Conservation (phyloP, 345 rosid species). For the Gossypium bickii region DNA sequence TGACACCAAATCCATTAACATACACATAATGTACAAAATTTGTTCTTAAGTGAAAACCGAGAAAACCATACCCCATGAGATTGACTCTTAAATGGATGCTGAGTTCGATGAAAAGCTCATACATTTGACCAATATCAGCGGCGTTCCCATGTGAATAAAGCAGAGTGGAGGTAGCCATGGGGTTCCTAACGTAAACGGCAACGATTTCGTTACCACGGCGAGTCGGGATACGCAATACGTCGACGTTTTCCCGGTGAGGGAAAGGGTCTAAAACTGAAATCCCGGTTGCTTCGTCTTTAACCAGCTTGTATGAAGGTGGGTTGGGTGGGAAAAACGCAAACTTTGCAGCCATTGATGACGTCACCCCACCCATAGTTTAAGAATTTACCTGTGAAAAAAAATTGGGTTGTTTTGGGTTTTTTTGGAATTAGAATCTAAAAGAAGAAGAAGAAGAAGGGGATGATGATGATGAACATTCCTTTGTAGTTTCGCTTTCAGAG, state of each 20-base stretch:
- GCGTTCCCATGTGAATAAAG: constrained; percentile 95
- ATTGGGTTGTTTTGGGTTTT: neutral
- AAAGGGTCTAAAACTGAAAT: constrained; percentile 61
- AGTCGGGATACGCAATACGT: constrained; percentile 63
- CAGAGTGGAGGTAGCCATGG: constrained; percentile 83
- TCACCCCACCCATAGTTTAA: constrained; percentile 71
- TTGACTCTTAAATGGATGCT: constrained; percentile 91
- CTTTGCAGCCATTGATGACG: constrained; percentile 98
- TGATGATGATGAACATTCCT: constrained; percentile 13
- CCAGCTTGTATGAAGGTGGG: constrained; percentile 81
- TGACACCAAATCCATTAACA: neutral
- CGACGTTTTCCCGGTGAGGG: constrained; percentile 89
- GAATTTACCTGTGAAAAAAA: neutral
- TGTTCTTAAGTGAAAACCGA: neutral
- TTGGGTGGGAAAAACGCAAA: constrained; percentile 92
- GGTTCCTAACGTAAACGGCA: constrained; percentile 73
- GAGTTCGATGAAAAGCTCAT: constrained; percentile 90
- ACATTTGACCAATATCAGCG: constrained; percentile 97
- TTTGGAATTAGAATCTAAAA: constrained; percentile 15
- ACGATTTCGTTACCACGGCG: constrained; percentile 79
- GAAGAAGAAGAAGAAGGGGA: constrained; percentile 13
- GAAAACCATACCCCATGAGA: constrained; percentile 66
- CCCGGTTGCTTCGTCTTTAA: constrained; percentile 52
- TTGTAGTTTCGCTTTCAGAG: neutral
- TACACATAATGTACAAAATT: neutral